Conservation (phyloP, 306 rosid species). For the Mimosa pudica region DNA sequence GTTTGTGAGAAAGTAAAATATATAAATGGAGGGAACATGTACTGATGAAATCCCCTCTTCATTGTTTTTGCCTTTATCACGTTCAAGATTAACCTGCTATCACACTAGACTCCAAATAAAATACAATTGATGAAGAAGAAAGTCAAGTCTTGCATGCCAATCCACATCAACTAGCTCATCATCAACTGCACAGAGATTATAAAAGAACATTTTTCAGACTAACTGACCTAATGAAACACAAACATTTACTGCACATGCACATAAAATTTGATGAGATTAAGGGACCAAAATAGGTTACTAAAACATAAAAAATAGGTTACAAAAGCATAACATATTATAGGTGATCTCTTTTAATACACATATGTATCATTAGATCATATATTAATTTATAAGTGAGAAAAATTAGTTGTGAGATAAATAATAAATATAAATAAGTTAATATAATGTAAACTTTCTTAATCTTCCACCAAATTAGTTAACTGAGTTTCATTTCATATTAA, state of each 20-base stretch:
- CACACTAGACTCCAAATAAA: slow-evolving; percentile 37
- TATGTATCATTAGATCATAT: too few species aligned
- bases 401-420: too few species aligned
- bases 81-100: slow-evolving; percentile 38
- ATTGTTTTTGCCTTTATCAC: slow-evolving; percentile 30
- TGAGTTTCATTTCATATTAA: too few species aligned
- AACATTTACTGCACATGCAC: background rate
- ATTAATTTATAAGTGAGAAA: too few species aligned
- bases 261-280: background rate
- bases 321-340: too few species aligned
- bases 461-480: too few species aligned
- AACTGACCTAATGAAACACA: background rate
- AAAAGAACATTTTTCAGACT: background rate
- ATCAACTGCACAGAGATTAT: slow-evolving; percentile 41
- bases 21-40: slow-evolving; percentile 10
- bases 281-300: too few species aligned
- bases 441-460: too few species aligned
- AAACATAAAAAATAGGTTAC: too few species aligned
- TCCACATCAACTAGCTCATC: slow-evolving; percentile 29
- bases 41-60: slow-evolving; percentile 32
- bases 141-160: slow-evolving; percentile 23
- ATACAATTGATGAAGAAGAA: slow-evolving; percentile 27
- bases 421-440: too few species aligned
- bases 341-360: too few species aligned
- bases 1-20: slow-evolving; percentile 30